Evolutionary conservation across 371 early-diverging fungal genomes (phyloP), one percentile per base, ranked within the genome.

Genomic region (Coemansia sp.): DNA sequence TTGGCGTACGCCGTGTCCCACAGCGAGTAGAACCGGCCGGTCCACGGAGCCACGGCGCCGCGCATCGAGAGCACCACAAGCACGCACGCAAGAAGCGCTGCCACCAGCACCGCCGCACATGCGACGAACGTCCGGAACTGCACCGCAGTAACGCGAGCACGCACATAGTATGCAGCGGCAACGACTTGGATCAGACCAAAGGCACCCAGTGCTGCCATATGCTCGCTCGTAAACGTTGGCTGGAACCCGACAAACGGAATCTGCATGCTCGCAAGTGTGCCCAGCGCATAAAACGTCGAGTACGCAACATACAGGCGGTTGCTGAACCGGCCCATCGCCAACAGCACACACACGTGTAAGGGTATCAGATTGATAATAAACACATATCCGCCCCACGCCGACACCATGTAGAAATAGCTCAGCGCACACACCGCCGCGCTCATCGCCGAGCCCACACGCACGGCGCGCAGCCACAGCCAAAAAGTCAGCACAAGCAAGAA

Each of bases 351-450:
- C 21, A 86, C 99, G 74, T 98, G 98, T 44, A 97, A 83, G n/a
- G 98, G 98, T 26, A 99, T 92, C 79, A 99, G 69, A 80, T 98
- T 97, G 82, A 95, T 99, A 69, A 98, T 98, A 73, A 99, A 99
- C 51, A 98, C 97, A 80, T 99, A 99, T 26, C 99, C 99, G 58
- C 99, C 99, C 99, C 99, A 99, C 8, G 99, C 93, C 5, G 97
- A 90, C 2, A 99, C 99, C 99, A 99, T 99, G 85, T 96, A 98
- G 80, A 98, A 99, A 85, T 99, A 99, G 67, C 92, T 94, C 57
- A 95, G 82, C 4, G 97, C 98, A 0, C 97, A 83, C 52, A 88
- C 74, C 58, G 91, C 90, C 28, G 87, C 97, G 75, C 88, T 96
- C 69, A 94, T 81, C 4, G 95, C 92, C 19, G 95, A 95, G 2